phyloP scores from a whole-genome alignment of 306 rosid species.

The Leucaena leucocephala region DNA sequence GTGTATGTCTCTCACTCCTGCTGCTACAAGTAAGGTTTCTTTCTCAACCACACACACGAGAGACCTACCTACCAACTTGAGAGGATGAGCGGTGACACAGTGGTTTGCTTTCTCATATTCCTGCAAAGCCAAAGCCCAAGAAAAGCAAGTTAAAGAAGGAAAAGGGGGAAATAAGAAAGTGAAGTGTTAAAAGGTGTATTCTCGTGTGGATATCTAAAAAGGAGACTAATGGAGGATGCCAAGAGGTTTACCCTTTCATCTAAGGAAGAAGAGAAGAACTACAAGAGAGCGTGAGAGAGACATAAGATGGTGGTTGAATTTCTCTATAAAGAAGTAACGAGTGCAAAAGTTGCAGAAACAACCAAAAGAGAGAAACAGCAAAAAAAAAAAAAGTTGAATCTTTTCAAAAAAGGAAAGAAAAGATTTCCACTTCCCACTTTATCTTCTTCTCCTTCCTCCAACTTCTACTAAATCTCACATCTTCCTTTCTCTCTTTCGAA shows the following conservation, averaged over 20 bases:
- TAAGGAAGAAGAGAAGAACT: constrained; percentile 27
- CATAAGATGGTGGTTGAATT: constrained; percentile 60
- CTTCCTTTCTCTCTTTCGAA: constrained; percentile 35
- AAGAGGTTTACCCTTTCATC: constrained; percentile 44
- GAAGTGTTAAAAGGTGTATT: constrained; percentile 65
- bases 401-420: not conserved
- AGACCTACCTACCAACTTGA: constrained; percentile 70
- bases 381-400: constrained; percentile 8
- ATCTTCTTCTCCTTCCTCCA: not conserved
- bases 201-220: constrained; percentile 82
- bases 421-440: not conserved
- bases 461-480: not conserved
- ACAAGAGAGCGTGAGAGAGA: not conserved
- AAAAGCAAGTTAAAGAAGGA: constrained; percentile 49
- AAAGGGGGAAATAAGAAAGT: constrained; percentile 43
- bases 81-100: constrained; percentile 50
- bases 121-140: constrained; percentile 79
- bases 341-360: constrained; percentile 49
- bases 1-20: constrained; percentile 32
- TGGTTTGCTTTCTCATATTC: constrained; percentile 63
- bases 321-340: constrained; percentile 47
- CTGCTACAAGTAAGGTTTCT: constrained; percentile 62
- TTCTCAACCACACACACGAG: constrained; percentile 74
- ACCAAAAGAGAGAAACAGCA: constrained; percentile 30
- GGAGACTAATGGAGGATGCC: constrained; percentile 43